phyloP scores from a whole-genome alignment of 768 basidiomycete genomes.

The Thelephora aurantiotincta region DNA sequence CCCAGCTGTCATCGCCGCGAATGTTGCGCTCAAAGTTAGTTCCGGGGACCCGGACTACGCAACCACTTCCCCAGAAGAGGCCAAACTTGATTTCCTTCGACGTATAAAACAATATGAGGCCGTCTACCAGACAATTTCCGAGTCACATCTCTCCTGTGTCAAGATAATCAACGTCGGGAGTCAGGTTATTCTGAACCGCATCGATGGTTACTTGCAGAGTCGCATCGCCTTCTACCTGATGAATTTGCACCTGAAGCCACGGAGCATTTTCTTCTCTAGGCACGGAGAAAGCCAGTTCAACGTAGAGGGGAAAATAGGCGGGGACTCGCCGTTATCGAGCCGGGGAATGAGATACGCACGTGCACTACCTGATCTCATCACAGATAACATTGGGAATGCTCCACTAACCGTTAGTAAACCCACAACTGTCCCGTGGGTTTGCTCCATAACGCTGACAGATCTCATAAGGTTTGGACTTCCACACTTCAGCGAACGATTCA shows the following conservation, averaged over 20 bases:
- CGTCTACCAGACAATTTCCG: slow-evolving; percentile 90
- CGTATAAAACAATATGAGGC: slow-evolving; percentile 90
- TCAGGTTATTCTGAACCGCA: slow-evolving; percentile 73
- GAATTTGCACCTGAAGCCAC: slow-evolving; percentile 94
- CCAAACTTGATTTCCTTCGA: slow-evolving; percentile 79
- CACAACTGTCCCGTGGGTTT: not conserved
- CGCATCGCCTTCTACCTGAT: slow-evolving; percentile 97
- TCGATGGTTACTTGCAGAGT: slow-evolving; percentile 92
- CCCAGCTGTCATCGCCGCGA: slow-evolving; percentile 86
- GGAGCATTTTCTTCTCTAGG: slow-evolving; percentile 95
- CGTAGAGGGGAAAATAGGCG: slow-evolving; percentile 92
- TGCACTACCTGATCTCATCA: slow-evolving; percentile 78
- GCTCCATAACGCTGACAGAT: not conserved
- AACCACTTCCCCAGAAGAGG: slow-evolving; percentile 70
- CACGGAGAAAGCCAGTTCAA: slow-evolving; percentile 98
- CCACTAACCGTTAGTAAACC: slow-evolving; percentile 54
- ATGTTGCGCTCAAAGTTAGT: slow-evolving; percentile 89
- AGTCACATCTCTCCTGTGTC: slow-evolving; percentile 81
- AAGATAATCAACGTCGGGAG: slow-evolving; percentile 89
- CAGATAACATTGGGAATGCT: slow-evolving; percentile 81
- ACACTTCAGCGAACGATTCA: slow-evolving; percentile 88
- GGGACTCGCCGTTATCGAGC: slow-evolving; percentile 81
- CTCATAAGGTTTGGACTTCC: slow-evolving; percentile 92
- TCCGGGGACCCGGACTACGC: slow-evolving; percentile 98
- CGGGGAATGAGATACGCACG: slow-evolving; percentile 76